These are phyloP conservation scores for Microbotryomycetes sp. DNA, from an alignment of 1,284 basidiomycete species.

Conservation along the genomic window DNA sequence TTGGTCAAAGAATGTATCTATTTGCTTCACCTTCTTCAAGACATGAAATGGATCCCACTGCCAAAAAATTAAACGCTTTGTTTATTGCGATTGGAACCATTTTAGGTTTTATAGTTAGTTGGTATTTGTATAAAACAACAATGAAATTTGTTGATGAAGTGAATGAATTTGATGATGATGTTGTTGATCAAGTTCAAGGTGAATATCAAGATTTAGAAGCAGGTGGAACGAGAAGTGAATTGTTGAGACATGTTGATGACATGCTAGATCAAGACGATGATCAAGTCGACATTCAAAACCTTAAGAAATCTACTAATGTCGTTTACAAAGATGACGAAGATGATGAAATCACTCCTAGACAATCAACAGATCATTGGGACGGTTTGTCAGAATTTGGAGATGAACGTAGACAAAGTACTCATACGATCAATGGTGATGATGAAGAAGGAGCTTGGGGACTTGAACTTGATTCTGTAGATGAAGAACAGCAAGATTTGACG, in stretches of 20 bases:
- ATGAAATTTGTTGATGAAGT: constrained; percentile 51
- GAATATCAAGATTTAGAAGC: constrained; percentile 12
- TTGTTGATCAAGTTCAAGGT: too few species aligned
- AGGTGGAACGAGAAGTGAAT: not conserved
- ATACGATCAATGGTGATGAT: constrained; percentile 39
- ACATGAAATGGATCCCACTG: constrained; percentile 63
- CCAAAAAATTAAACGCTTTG: constrained; percentile 47
- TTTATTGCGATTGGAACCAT: constrained; percentile 56
- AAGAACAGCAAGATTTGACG: constrained; percentile 62
- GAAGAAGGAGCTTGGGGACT: constrained; percentile 1
- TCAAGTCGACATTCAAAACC: constrained; percentile 47
- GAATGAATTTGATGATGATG: constrained; percentile 48
- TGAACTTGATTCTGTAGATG: not conserved
- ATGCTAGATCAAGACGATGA: constrained; percentile 47
- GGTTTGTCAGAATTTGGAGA: constrained; percentile 20
- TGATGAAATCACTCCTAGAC: constrained; percentile 51
- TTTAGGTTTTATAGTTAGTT: constrained; percentile 56
- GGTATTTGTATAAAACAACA: constrained; percentile 48
- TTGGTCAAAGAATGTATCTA: constrained; percentile 64
- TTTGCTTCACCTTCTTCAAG: constrained; percentile 69
- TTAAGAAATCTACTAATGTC: constrained; percentile 45
- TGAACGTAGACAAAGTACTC: constrained; percentile 45
- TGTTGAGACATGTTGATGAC: not conserved
- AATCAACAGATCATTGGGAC: constrained; percentile 13
- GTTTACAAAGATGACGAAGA: constrained; percentile 54